Conservation (phyloP, 2,329 filamentous ascomycete species). For the Aureobasidium musti region DNA sequence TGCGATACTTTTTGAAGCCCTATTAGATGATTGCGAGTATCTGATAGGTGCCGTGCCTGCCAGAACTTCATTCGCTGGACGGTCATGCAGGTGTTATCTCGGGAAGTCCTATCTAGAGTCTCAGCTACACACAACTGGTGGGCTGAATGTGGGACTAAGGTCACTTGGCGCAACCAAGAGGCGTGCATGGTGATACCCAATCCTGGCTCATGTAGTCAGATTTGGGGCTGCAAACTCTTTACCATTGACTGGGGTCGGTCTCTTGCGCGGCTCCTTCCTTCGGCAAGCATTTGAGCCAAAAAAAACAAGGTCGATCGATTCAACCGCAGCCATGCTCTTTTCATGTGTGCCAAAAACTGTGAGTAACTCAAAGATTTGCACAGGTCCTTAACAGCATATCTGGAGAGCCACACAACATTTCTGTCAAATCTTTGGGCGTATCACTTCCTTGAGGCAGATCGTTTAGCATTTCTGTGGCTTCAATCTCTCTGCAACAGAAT, state of each 20-base stretch:
- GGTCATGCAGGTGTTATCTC: constrained; percentile 18
- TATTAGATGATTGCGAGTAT: not conserved
- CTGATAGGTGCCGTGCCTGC: constrained; percentile 13
- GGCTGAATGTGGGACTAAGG: not conserved
- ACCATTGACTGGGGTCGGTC: not conserved
- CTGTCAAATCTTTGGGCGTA: too few relatives aligned
- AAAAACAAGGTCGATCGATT: not conserved
- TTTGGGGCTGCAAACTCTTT: not conserved
- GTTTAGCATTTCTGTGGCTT: not conserved
- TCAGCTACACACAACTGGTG: not conserved
- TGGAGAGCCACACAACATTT: not conserved
- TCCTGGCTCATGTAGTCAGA: not conserved
- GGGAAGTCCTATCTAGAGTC: constrained; percentile 2
- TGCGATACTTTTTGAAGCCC: not conserved
- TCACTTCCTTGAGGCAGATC: too few relatives aligned
- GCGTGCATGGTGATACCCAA: not conserved
- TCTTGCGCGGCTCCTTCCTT: not conserved
- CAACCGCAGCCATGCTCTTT: not conserved
- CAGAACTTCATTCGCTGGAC: not conserved
- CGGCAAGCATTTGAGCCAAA: not conserved
- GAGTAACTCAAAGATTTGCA: not conserved
- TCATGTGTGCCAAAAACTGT: not conserved
- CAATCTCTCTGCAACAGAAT: not conserved
- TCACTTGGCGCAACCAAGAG: constrained; percentile 14
- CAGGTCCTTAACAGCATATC: not conserved